Evolutionary conservation across 108 stramenopile species (phyloP).

Genomic region (Cyclotella atomus): DNA sequence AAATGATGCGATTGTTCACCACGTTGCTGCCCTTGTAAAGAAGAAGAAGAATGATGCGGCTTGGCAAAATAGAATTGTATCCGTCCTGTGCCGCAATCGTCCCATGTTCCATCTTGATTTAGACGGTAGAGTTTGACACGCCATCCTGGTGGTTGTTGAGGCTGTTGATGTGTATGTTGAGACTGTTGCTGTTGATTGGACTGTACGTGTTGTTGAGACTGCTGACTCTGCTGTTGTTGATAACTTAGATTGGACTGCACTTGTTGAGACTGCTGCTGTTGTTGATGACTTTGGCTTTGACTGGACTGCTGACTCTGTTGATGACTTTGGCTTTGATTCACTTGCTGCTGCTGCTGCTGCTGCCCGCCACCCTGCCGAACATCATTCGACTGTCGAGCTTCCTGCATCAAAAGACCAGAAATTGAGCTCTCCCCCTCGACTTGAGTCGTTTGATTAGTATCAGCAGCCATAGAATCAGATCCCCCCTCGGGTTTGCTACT

Average conservation of each 20-base stretch:
- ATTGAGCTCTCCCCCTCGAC: not conserved
- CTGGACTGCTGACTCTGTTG: no score
- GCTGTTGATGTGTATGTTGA: not conserved
- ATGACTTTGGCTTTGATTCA: no score
- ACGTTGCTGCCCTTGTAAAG: no score
- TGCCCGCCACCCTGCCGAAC: not conserved
- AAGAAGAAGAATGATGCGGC: not conserved
- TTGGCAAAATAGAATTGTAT: slow-evolving; percentile 71
- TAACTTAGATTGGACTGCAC: not conserved
- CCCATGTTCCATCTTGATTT: slow-evolving; percentile 88
- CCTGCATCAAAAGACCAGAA: not conserved
- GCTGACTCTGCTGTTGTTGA: not conserved
- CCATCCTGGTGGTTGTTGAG: slow-evolving; percentile 78
- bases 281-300: not conserved
- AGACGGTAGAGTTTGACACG: slow-evolving; percentile 89
- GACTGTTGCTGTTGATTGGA: not conserved
- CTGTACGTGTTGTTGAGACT: not conserved
- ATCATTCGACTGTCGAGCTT: not conserved
- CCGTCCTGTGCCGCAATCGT: slow-evolving; percentile 90
- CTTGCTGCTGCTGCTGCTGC: not conserved
- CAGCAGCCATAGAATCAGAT: no score
- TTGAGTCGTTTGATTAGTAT: no score
- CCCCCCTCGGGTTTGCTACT: no score
- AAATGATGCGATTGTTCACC: no score
- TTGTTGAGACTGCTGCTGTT: not conserved